phyloP scores from a whole-genome alignment of 352 stramenopile species.

The Peronosclerospora sorghi region DNA sequence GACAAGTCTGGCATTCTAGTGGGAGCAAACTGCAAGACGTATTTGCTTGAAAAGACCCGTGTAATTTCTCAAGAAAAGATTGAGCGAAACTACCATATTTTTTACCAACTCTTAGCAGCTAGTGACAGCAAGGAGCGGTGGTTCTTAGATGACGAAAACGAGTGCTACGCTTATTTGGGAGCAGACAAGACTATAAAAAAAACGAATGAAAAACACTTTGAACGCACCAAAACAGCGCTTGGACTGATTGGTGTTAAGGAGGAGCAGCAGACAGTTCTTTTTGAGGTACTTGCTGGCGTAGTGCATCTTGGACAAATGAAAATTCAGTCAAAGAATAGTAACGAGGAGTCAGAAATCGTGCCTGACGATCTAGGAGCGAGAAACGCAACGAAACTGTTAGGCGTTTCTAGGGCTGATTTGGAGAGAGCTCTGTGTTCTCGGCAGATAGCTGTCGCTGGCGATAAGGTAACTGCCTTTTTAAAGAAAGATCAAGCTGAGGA shows the following conservation, averaged over 20 bases:
- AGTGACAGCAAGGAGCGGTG: constrained; percentile 22
- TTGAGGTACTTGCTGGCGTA: constrained; percentile 82
- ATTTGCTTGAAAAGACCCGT: constrained; percentile 90
- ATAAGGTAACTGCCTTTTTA: constrained; percentile 67
- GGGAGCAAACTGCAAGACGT: constrained; percentile 73
- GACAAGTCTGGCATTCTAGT: constrained; percentile 49
- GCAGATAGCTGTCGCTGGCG: constrained; percentile 69
- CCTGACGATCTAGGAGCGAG: constrained; percentile 22
- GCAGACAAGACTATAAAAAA: constrained; percentile 39
- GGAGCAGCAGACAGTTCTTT: constrained; percentile 45
- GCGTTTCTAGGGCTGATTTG: constrained; percentile 36
- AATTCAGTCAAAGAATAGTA: constrained; percentile 73
- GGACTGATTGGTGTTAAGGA: constrained; percentile 48
- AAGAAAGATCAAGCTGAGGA: constrained; percentile 83
- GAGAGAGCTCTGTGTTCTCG: constrained; percentile 64
- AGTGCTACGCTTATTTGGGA: constrained; percentile 55
- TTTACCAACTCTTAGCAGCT: constrained; percentile 49
- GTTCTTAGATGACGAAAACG: constrained; percentile 37
- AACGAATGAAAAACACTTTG: constrained; percentile 61
- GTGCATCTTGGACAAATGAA: constrained; percentile 94
- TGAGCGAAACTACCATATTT: constrained; percentile 81
- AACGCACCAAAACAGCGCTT: constrained; percentile 52
- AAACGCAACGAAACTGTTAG: constrained; percentile 41
- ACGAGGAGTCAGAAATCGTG: constrained; percentile 56
- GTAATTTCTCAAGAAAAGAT: constrained; percentile 59